A percentile compares a stretch with the other conserved stretches of the same genome.
These are phyloP conservation scores for Pulveroboletus ravenelii DNA, from an alignment of 768 basidiomycete genomes.

Conservation along the genomic window DNA sequence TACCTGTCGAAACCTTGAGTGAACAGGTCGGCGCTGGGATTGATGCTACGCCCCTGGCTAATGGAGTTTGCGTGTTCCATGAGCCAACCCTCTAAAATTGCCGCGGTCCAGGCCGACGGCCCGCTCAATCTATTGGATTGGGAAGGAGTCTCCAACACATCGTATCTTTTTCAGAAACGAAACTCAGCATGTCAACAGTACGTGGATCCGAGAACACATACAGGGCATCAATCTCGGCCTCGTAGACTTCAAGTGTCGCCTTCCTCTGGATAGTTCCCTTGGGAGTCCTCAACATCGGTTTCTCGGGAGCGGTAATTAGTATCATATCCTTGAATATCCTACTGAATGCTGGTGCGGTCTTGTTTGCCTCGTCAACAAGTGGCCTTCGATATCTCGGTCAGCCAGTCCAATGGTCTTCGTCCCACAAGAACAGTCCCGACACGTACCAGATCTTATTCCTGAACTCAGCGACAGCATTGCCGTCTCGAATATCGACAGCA, in stretches of 20 bases:
- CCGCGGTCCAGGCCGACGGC: too few species aligned
- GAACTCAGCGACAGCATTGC: conserved; percentile 8
- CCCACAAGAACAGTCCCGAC: too few species aligned
- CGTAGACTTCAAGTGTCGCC: conserved; percentile 18
- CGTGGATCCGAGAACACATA: conserved; percentile 6
- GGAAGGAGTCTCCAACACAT: too few species aligned
- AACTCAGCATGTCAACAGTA: too few species aligned
- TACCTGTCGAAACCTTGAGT: conserved; percentile 34
- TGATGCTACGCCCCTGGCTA: background rate
- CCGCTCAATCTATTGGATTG: too few species aligned
- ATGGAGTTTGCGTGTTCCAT: background rate
- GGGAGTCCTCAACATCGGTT: conserved; percentile 38
- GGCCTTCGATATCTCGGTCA: too few species aligned
- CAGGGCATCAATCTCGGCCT: conserved; percentile 21
- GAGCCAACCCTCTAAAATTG: conserved; percentile 8
- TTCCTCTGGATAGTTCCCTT: conserved; percentile 26
- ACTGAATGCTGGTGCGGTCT: conserved; percentile 35
- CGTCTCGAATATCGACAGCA: conserved; percentile 6
- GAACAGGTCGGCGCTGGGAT: conserved; percentile 16
- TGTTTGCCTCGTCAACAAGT: conserved; percentile 33
- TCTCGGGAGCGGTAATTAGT: conserved; percentile 33
- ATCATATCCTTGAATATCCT: conserved; percentile 52
- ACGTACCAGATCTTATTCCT: conserved; percentile 21
- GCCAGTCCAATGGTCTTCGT: too few species aligned
- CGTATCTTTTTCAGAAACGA: too few species aligned